Evolutionary conservation across 1,284 basidiomycete species (phyloP).

Genomic region (Lentinula novae-zelandiae): DNA sequence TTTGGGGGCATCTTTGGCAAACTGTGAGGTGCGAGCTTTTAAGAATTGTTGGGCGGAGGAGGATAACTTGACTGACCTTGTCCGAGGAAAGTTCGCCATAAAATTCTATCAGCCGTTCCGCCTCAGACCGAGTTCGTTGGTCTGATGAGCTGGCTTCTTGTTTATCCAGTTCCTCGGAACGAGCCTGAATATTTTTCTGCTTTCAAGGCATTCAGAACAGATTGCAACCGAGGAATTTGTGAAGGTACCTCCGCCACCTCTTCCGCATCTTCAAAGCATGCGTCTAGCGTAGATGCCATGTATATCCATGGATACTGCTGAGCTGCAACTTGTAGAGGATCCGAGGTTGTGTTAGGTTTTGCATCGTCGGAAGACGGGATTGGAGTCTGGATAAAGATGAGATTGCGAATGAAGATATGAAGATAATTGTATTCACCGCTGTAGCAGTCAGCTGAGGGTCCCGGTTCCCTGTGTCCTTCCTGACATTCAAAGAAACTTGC

Average conservation of each 20-base stretch:
- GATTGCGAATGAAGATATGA: not conserved
- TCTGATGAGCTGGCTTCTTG: slow-evolving; percentile 35
- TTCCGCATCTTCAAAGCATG: slow-evolving; percentile 38
- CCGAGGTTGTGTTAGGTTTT: slow-evolving; percentile 20
- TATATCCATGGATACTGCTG: slow-evolving; percentile 46
- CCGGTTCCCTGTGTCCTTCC: not conserved
- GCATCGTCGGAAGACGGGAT: slow-evolving; percentile 5
- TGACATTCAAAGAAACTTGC: not conserved
- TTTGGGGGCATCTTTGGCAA: slow-evolving; percentile 35
- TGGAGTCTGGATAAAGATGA: not conserved
- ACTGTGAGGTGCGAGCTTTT: slow-evolving; percentile 22
- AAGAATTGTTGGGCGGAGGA: not conserved
- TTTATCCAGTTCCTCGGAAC: slow-evolving; percentile 24
- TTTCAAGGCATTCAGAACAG: not conserved
- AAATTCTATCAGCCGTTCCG: slow-evolving; percentile 33
- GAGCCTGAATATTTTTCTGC: slow-evolving; percentile 32
- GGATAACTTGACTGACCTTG: slow-evolving; percentile 22
- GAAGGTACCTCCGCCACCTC: slow-evolving; percentile 27
- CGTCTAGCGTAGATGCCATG: slow-evolving; percentile 46
- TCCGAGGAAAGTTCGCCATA: slow-evolving; percentile 35
- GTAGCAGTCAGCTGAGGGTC: not conserved
- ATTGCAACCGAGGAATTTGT: not conserved
- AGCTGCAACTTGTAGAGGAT: slow-evolving; percentile 39
- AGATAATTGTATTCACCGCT: not conserved
- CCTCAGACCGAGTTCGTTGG: slow-evolving; percentile 32